Conservation (phyloP, 2,329 filamentous ascomycete genomes). For the Tricladium varicosporioides region DNA sequence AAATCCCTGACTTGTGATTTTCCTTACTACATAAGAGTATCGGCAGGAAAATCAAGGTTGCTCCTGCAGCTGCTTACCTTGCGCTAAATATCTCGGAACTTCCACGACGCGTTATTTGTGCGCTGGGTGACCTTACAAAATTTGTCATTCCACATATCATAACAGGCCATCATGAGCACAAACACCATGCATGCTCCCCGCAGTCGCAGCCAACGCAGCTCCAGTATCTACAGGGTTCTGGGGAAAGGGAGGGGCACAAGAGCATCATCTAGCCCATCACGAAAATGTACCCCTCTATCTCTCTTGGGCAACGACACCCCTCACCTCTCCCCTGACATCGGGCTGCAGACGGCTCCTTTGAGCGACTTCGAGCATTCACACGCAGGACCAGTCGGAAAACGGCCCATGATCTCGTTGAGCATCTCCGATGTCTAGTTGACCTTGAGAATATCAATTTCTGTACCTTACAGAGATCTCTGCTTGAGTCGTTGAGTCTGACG, state of each 20-base stretch:
- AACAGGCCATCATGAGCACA: slow-evolving; percentile 8
- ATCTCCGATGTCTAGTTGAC: too few relatives aligned
- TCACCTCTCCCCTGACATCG: slow-evolving; percentile 6
- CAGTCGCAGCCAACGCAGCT: slow-evolving; percentile 9
- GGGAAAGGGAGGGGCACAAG: slow-evolving; percentile 1
- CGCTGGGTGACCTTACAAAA: slow-evolving; percentile 9
- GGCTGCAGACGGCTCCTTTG: slow-evolving; percentile 8
- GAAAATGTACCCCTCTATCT: not conserved
- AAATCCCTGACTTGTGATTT: too few relatives aligned
- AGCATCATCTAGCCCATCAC: slow-evolving; percentile 6
- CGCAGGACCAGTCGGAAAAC: not conserved
- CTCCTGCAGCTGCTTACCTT: not conserved
- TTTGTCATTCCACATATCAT: slow-evolving; percentile 15
- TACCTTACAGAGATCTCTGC: slow-evolving; percentile 12
- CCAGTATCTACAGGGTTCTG: slow-evolving; percentile 2
- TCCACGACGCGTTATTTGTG: too few relatives aligned
- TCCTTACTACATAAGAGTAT: too few relatives aligned
- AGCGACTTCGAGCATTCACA: slow-evolving; percentile 2
- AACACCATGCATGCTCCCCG: slow-evolving; percentile 8
- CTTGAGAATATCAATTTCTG: not conserved
- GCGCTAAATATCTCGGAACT: not conserved
- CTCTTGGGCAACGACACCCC: not conserved
- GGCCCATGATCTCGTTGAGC: not conserved
- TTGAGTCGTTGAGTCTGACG: slow-evolving; percentile 1
- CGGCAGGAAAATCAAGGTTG: not conserved